Conservation (phyloP, 306 rosid genomes). For the Corylus americana region DNA sequence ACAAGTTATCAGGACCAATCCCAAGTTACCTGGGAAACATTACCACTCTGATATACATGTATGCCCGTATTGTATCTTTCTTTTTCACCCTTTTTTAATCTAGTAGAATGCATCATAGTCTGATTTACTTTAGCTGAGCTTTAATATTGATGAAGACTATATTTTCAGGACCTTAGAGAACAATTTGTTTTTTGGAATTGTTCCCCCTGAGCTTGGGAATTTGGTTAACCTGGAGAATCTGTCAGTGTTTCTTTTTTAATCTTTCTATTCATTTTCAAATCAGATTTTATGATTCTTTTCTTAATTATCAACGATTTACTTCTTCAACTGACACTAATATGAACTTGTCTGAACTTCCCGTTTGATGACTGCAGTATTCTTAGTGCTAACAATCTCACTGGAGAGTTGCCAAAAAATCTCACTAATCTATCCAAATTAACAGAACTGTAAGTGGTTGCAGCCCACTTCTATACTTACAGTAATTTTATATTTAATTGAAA, state of each 20-base stretch:
- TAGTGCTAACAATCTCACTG: slow-evolving; percentile 25
- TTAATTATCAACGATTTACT: too few species aligned
- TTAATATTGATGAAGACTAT: not conserved
- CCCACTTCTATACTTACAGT: not conserved
- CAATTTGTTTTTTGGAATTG: too few species aligned
- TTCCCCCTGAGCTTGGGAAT: too few species aligned
- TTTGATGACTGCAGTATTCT: slow-evolving; percentile 21
- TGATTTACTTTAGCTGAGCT: not conserved
- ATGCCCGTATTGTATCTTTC: slow-evolving; percentile 3
- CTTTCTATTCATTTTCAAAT: too few species aligned
- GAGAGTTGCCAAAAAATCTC: slow-evolving; percentile 19
- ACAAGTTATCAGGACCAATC: slow-evolving; percentile 35
- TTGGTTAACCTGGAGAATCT: too few species aligned
- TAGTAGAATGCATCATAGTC: not conserved
- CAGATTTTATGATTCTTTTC: too few species aligned
- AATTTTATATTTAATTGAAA: not conserved
- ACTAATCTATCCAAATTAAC: slow-evolving; percentile 8
- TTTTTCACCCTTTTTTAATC: not conserved
- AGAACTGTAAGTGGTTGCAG: slow-evolving; percentile 6
- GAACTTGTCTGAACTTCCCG: not conserved
- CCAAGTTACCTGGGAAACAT: slow-evolving; percentile 33
- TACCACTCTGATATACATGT: slow-evolving; percentile 28
- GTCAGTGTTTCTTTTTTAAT: too few species aligned
- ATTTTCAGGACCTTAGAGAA: too few species aligned
- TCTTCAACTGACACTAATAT: not conserved